A percentile compares a stretch with the other conserved stretches of the same genome.
phyloP scores from a whole-genome alignment of 2,329 filamentous ascomycete genomes.

The Beauveria rudraprayagi region DNA sequence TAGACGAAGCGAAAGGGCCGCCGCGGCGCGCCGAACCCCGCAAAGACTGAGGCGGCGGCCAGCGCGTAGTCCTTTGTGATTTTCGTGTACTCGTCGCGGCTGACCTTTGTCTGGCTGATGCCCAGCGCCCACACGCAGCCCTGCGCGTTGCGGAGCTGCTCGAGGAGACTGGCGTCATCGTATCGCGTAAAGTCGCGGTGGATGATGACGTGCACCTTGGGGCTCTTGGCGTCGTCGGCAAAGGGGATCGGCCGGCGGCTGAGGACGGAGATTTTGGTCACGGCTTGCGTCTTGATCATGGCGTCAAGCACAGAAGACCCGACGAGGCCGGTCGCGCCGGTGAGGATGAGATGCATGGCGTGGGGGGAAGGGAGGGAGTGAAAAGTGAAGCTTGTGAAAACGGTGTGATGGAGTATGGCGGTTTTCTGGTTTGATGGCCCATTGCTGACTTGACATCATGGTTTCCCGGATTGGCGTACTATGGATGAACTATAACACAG shows the following conservation, averaged over 20 bases:
- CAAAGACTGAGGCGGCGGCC: conserved; percentile 54
- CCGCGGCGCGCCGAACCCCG: conserved; percentile 31
- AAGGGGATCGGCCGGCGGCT: conserved; percentile 56
- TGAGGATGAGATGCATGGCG: conserved; percentile 56
- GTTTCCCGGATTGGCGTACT: too few species aligned
- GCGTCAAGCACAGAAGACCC: conserved; percentile 53
- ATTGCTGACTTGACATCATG: too few species aligned
- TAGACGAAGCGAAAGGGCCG: conserved; percentile 62
- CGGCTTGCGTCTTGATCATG: conserved; percentile 45
- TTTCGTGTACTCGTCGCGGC: conserved; percentile 56
- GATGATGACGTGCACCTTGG: conserved; percentile 56
- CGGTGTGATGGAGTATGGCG: too few species aligned
- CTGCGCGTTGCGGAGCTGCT: conserved; percentile 53
- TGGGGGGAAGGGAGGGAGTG: too few species aligned
- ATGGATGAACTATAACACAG: too few species aligned
- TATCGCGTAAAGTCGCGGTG: conserved; percentile 61
- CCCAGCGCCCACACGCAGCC: conserved; percentile 71
- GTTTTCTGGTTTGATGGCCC: not conserved
- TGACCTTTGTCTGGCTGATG: conserved; percentile 51
- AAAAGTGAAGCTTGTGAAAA: too few species aligned
- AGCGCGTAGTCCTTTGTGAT: conserved; percentile 63
- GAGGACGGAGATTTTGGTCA: conserved; percentile 61
- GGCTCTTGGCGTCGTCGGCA: conserved; percentile 48
- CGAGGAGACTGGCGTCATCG: conserved; percentile 42
- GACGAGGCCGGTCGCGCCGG: conserved; percentile 60